These are phyloP conservation scores for Pichia gijzeniarum DNA, from an alignment of 805 yeast species.

Conservation along the genomic window DNA sequence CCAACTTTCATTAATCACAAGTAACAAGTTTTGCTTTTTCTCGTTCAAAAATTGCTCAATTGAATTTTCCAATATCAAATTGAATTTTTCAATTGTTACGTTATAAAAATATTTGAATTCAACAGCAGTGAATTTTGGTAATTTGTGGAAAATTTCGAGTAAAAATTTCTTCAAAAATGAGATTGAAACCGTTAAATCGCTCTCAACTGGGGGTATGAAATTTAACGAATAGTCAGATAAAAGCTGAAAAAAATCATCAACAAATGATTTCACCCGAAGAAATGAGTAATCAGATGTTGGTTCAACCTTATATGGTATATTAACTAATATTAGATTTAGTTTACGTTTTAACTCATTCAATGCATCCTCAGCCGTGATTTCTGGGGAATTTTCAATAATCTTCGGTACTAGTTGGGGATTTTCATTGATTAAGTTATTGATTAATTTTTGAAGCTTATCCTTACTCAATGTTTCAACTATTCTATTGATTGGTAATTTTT, in stretches of 20 bases:
- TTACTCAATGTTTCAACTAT: slow-evolving; percentile 64
- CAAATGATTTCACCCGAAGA: slow-evolving; percentile 59
- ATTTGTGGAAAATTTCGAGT: slow-evolving; percentile 49
- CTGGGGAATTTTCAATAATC: slow-evolving; percentile 48
- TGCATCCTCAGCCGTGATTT: slow-evolving; percentile 48
- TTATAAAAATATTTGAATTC: slow-evolving; percentile 44
- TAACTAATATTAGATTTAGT: slow-evolving; percentile 37
- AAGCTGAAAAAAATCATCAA: slow-evolving; percentile 63
- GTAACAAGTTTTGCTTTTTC: slow-evolving; percentile 29
- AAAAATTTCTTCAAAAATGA: slow-evolving; percentile 55
- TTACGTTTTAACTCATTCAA: slow-evolving; percentile 43
- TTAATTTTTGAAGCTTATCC: slow-evolving; percentile 43
- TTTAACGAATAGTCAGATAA: slow-evolving; percentile 68
- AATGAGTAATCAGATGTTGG: slow-evolving; percentile 68
- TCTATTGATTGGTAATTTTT: slow-evolving; percentile 54
- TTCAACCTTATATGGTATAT: slow-evolving; percentile 74
- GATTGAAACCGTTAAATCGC: slow-evolving; percentile 46
- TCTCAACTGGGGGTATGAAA: slow-evolving; percentile 66
- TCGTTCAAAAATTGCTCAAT: slow-evolving; percentile 25
- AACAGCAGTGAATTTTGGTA: slow-evolving; percentile 59
- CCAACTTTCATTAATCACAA: slow-evolving; percentile 31
- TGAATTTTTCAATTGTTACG: slow-evolving; percentile 30
- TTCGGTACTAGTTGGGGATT: slow-evolving; percentile 59
- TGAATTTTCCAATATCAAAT: slow-evolving; percentile 24
- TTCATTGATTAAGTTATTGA: slow-evolving; percentile 44